Evolutionary conservation across 1,284 basidiomycete species (phyloP), one percentile per base, ranked within the genome.

Genomic region (Boletus mariae): DNA sequence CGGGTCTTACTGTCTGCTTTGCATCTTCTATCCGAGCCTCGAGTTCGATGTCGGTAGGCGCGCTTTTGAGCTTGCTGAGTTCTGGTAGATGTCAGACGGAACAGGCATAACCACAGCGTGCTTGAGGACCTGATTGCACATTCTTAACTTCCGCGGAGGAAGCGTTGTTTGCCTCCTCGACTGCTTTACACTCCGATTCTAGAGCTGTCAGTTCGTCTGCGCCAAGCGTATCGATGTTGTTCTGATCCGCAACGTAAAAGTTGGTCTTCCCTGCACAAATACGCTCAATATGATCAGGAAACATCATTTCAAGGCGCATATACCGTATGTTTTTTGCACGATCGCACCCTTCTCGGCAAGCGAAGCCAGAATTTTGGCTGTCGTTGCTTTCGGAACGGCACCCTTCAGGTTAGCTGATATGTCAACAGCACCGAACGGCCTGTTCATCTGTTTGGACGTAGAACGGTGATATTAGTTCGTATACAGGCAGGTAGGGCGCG

Each of bases 371-470:
- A 94, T 87, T 73, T 94, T 94, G 67, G 92, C 90, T 0, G 85
- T 85, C 8, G 84, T 78, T 0, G 90, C 72, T 68, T 94, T 94
- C 8, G 90, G 83, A 1, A 95, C 85, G 10, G 85, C 83, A 50
- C 89, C 88, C 68, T 93, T 94, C 40, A 95, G 75, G 69, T 96
- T 95, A 15, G 90, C 88, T 13, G 89, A 79, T 2, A 95, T 85
- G 66, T 94, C 92, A 35, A 92, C 92, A 59, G 83, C 85, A n/a
- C 85, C 85, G 60, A 81, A 88, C 2, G 80, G 87, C 35, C 84
- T 76, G 65, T 87, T 90, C 85, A 84, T 89, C 86, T 88, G 55
- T 49, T 25, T 29, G 13, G 13, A 32, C 9, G 40, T 45, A 25
- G 47, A 6, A 31, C 3, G 26, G 12, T 15, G 26, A 10, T 43